These are phyloP conservation scores for Carex cristatella DNA, from an alignment of 176 grass and related monocot genomes.

Conservation along the genomic window DNA sequence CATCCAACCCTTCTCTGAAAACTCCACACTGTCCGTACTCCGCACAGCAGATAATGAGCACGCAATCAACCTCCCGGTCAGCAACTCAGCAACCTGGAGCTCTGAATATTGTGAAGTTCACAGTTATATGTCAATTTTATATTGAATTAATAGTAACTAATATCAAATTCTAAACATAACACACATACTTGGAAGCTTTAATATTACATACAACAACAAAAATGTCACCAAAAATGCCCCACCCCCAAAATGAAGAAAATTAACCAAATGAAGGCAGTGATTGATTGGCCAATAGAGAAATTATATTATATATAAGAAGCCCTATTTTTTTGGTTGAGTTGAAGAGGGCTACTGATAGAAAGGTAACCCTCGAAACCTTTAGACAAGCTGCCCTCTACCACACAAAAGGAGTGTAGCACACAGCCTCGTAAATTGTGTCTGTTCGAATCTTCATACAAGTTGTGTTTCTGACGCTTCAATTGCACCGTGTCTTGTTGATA, in stretches of 20 bases:
- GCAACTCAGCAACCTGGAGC: neutral
- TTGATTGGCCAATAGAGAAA: neutral
- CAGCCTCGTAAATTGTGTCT: constrained; percentile 48
- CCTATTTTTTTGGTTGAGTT: constrained; percentile 32
- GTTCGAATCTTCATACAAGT: constrained; percentile 35
- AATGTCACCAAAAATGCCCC: constrained; percentile 1
- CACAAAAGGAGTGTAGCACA: constrained; percentile 53
- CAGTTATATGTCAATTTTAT: neutral
- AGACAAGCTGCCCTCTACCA: constrained; percentile 48
- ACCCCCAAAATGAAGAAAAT: neutral
- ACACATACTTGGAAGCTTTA: neutral
- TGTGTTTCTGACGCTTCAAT: constrained; percentile 55
- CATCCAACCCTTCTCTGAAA: neutral
- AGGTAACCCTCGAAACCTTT: constrained; percentile 76
- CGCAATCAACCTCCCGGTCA: neutral
- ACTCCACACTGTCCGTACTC: neutral
- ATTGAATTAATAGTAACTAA: neutral
- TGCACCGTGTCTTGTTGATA: constrained; percentile 34
- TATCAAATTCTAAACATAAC: neutral
- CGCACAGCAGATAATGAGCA: neutral
- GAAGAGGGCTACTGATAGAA: constrained; percentile 58
- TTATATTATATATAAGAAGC: constrained; percentile 11
- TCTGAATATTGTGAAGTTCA: constrained; percentile 1
- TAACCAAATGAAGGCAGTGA: neutral
- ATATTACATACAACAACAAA: constrained; percentile 19